phyloP scores from a whole-genome alignment of 805 yeast genomes.

The Pichia nanzhaoensis region DNA sequence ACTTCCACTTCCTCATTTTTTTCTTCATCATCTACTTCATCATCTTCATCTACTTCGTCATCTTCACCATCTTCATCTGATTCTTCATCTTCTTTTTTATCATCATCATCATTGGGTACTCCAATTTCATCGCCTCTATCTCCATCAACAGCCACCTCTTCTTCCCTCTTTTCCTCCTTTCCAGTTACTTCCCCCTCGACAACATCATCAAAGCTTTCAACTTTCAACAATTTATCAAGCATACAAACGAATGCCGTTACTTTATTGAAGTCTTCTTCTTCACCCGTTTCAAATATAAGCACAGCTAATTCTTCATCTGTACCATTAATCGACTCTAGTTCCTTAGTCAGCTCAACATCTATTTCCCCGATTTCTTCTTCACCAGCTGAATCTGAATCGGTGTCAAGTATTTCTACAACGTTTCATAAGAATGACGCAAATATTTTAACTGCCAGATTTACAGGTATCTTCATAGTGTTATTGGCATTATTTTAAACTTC shows the following conservation, averaged over 20 bases:
- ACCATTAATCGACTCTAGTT: too few species aligned
- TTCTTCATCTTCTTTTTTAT: not conserved
- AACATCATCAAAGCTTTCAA: not conserved
- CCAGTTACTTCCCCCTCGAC: not conserved
- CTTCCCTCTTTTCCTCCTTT: not conserved
- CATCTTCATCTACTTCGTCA: not conserved
- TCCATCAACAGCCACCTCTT: not conserved
- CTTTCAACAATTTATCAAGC: too few species aligned
- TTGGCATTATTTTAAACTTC: constrained; percentile 9
- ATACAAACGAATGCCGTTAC: too few species aligned
- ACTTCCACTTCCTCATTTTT: not conserved
- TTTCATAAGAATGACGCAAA: constrained; percentile 8
- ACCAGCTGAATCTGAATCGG: not conserved
- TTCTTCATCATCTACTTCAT: not conserved
- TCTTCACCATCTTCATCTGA: not conserved
- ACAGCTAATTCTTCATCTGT: not conserved
- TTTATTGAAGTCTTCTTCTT: not conserved
- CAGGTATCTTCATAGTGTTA: constrained; percentile 3
- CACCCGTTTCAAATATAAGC: too few species aligned
- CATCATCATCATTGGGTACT: too few species aligned
- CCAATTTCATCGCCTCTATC: too few species aligned
- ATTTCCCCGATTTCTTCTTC: not conserved
- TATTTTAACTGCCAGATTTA: constrained; percentile 5
- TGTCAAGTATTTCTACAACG: constrained; percentile 8
- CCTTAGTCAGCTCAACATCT: not conserved